Percentiles rank a stretch among this genome's conserved stretches.
Evolutionary conservation across 805 yeast genomes (phyloP).

Genomic region (Scheffersomyces lignosus): DNA sequence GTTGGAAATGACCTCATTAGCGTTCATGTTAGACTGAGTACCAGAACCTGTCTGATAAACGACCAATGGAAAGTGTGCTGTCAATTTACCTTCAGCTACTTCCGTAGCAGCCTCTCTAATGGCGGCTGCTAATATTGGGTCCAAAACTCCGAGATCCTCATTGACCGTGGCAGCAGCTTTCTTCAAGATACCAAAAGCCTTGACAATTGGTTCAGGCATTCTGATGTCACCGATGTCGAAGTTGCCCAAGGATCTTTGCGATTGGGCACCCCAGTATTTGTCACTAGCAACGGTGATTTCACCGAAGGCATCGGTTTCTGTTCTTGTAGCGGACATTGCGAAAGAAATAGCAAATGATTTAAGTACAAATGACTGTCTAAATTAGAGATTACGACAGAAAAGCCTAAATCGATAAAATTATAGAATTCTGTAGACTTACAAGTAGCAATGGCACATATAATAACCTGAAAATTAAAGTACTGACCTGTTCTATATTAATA

Average conservation of each 20-base stretch:
- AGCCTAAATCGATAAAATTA: no score
- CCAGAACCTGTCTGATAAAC: slow-evolving; percentile 43
- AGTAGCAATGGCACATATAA: no score
- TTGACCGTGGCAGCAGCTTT: slow-evolving; percentile 40
- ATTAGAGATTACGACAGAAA: no score
- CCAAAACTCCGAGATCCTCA: slow-evolving; percentile 33
- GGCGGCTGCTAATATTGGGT: slow-evolving; percentile 30
- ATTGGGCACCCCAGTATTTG: slow-evolving; percentile 42
- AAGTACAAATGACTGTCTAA: no score
- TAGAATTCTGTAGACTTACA: no score
- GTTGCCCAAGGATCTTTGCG: slow-evolving; percentile 37
- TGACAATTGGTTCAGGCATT: slow-evolving; percentile 37
- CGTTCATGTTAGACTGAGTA: slow-evolving; percentile 42
- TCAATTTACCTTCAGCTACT: slow-evolving; percentile 39
- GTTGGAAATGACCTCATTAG: slow-evolving; percentile 40
- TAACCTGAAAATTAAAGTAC: no score
- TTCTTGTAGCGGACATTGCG: slow-evolving; percentile 24
- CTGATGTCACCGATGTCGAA: slow-evolving; percentile 39
- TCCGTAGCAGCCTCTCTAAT: slow-evolving; percentile 38
- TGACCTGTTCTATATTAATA: no score
- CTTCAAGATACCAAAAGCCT: slow-evolving; percentile 38
- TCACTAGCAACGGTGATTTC: slow-evolving; percentile 33
- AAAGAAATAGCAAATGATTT: not conserved
- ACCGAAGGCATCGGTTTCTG: slow-evolving; percentile 40
- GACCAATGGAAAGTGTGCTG: slow-evolving; percentile 41